Percentiles rank a stretch among this genome's conserved stretches.
Evolutionary conservation across 2,329 filamentous ascomycete species (phyloP).

Genomic region (Trichoderma breve): DNA sequence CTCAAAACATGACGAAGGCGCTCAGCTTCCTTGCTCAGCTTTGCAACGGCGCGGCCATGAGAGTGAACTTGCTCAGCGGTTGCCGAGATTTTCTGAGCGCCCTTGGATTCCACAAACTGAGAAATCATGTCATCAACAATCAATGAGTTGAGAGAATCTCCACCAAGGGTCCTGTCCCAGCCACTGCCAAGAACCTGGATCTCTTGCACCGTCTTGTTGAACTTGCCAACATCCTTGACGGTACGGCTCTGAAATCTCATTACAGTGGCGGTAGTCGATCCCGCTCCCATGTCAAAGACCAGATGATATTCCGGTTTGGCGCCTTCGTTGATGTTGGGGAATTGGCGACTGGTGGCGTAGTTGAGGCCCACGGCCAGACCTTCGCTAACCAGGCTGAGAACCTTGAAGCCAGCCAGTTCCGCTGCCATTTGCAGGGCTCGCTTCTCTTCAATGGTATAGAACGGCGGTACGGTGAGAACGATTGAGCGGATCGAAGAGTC

Average conservation of each 20-base stretch:
- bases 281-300: slow-evolving; percentile 97
- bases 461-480: slow-evolving; percentile 86
- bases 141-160: slow-evolving; percentile 82
- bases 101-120: slow-evolving; percentile 70
- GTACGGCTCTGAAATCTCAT: slow-evolving; percentile 84
- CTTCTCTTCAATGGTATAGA: slow-evolving; percentile 88
- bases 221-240: slow-evolving; percentile 88
- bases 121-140: slow-evolving; percentile 86
- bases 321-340: slow-evolving; percentile 78
- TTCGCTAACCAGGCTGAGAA: slow-evolving; percentile 82
- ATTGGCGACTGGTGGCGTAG: slow-evolving; percentile 88
- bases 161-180: slow-evolving; percentile 88
- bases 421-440: slow-evolving; percentile 81
- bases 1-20: slow-evolving; percentile 84
- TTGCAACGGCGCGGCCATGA: slow-evolving; percentile 82
- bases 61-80: slow-evolving; percentile 61
- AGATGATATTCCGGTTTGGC: slow-evolving; percentile 87
- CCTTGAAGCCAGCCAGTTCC: slow-evolving; percentile 81
- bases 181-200: slow-evolving; percentile 83
- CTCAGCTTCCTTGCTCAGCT: slow-evolving; percentile 91
- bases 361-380: slow-evolving; percentile 90
- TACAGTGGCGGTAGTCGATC: slow-evolving; percentile 86
- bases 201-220: slow-evolving; percentile 96
- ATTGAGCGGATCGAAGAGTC: slow-evolving; percentile 72
- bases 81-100: slow-evolving; percentile 63